These are phyloP conservation scores for Fusarium humuli DNA, from an alignment of 2,329 filamentous ascomycete genomes.

Conservation along the genomic window DNA sequence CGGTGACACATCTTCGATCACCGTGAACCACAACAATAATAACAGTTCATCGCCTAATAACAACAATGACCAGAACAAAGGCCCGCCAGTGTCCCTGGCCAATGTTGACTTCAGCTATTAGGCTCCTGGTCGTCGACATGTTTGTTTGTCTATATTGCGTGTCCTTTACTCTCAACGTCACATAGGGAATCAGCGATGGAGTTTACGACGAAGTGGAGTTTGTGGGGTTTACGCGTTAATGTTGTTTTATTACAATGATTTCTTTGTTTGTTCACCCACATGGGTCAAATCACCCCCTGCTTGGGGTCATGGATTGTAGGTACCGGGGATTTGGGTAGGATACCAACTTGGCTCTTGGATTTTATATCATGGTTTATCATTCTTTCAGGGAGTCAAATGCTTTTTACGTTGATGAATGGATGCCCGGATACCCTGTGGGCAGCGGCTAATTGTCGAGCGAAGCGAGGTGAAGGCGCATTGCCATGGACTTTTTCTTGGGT, in stretches of 20 bases:
- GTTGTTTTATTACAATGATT: slow-evolving; percentile 20
- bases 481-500: slow-evolving; percentile 24
- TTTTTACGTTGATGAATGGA: slow-evolving; percentile 45
- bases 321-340: slow-evolving; percentile 33
- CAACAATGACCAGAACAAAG: slow-evolving; percentile 60
- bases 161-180: slow-evolving; percentile 44
- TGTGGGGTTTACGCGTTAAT: slow-evolving; percentile 38
- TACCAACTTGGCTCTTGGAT: slow-evolving; percentile 35
- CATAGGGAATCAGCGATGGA: slow-evolving; percentile 52
- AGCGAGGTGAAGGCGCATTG: slow-evolving; percentile 29
- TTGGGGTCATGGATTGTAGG: slow-evolving; percentile 34
- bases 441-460: slow-evolving; percentile 44
- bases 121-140: slow-evolving; percentile 42
- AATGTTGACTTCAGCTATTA: slow-evolving; percentile 73
- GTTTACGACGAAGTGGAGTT: slow-evolving; percentile 48
- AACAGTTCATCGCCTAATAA: slow-evolving; percentile 49
- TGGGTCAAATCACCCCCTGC: slow-evolving; percentile 31
- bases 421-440: slow-evolving; percentile 46
- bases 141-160: slow-evolving; percentile 48
- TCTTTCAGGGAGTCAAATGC: slow-evolving; percentile 36
- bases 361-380: slow-evolving; percentile 35
- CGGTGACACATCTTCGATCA: slow-evolving; percentile 55
- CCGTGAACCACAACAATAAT: slow-evolving; percentile 51
- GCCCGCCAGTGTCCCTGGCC: slow-evolving; percentile 67
- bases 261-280: slow-evolving; percentile 22